Evolutionary conservation across 176 grass and related monocot genomes (phyloP).

Genomic region (Calamus simplicifolius): DNA sequence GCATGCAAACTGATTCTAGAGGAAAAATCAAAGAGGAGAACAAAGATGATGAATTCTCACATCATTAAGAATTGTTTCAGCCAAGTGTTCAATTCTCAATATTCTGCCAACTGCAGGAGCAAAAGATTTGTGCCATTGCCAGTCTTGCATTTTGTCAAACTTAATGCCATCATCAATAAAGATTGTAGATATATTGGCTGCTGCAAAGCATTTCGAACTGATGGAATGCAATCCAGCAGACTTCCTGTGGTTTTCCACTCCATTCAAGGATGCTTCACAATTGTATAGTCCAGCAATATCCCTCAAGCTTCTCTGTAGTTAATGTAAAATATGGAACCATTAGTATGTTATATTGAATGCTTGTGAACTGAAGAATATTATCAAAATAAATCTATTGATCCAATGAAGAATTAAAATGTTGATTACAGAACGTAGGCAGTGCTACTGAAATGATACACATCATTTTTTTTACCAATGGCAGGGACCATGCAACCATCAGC

Average conservation of each 20-base stretch:
- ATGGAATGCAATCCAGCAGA: slow-evolving; percentile 48
- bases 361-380: no score
- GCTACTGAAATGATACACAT: no score
- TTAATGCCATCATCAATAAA: slow-evolving; percentile 70
- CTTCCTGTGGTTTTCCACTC: slow-evolving; percentile 64
- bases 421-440: no score
- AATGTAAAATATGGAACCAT: neutral
- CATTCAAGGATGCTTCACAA: slow-evolving; percentile 49
- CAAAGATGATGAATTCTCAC: slow-evolving; percentile 40
- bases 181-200: slow-evolving; percentile 67
- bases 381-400: no score
- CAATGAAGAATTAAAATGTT: no score
- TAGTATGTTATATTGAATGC: no score
- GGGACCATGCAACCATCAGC: no score
- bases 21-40: neutral
- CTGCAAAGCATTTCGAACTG: slow-evolving; percentile 64
- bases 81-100: slow-evolving; percentile 71
- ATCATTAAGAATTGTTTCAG: slow-evolving; percentile 83
- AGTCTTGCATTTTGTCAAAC: slow-evolving; percentile 75
- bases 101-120: slow-evolving; percentile 62
- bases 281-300: slow-evolving; percentile 67
- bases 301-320: slow-evolving; percentile 78
- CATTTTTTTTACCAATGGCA: no score
- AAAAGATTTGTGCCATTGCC: slow-evolving; percentile 62
- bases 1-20: no score